Evolutionary conservation across 169 alveolate species (phyloP), one percentile per base, ranked within the genome.

Genomic region (Eimeria acervulina): DNA sequence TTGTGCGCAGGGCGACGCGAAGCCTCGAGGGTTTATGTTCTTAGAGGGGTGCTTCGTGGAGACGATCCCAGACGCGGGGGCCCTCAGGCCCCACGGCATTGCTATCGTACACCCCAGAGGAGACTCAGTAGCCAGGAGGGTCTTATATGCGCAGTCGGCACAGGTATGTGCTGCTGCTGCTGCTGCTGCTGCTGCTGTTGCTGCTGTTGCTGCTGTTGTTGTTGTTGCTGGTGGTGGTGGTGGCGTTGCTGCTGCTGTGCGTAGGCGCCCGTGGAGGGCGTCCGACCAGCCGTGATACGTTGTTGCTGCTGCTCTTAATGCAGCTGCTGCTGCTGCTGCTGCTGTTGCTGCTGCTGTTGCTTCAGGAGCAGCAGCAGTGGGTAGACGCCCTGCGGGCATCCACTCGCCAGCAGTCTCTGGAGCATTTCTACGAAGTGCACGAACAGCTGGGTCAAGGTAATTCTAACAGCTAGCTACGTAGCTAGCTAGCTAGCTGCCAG

Each of bases 1-100:
- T 26, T 78, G 89, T 42, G 59, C 28, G 61, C 95, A 95, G 96
- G 93, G 91, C 7, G 97, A 96, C 90, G 80, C 97, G 17, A 97
- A 95, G 92, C 99, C 99, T 13, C 76, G 97, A 63, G 99, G 99
- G 21, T 98, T 98, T 76, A 95, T 98, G 90, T 98, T 98, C 85
- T 95, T 98, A 52, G 99, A 98, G 92, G 99, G 99, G 19, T 98
- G 99, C 90, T 97, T 97, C 94, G 97, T 98, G 70, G 98, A 97
- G 95, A 55, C 89, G 21, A 63, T 95, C 17, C 13, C 47, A 7
- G 95, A 61, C 10, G 68, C 51, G 55, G 70, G 51, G n/a, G 95
- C 90, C 28, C 70, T 80, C 15, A 52, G 80, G 31, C 83, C 47
- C 70, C 38, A 36, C 72, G 97, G 97, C 42, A 97, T 98, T 92